Evolutionary conservation across 1,284 basidiomycete species (phyloP), one percentile per base, ranked within the genome.

Genomic region (Chalciporus sp.): DNA sequence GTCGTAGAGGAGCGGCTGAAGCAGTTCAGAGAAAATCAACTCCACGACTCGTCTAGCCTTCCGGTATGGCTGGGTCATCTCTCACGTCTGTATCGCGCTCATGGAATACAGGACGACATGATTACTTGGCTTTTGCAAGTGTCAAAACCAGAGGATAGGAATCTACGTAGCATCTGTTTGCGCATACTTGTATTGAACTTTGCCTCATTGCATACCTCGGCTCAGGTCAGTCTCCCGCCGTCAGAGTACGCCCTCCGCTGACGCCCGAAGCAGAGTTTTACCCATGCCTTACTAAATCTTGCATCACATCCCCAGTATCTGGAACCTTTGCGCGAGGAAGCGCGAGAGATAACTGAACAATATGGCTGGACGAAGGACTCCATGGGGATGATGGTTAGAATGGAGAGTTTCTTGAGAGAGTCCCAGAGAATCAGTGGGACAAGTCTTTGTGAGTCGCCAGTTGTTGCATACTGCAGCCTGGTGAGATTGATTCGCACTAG

Each of bases 121-220:
- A 63, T 81, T 10, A 69, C 70, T 20, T 79, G 78, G 77, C 61
- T 80, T n/a, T 69, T 79, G 60, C 73, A 74, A n/a, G 67, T 66
- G 16, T 71, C 72, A 12, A 58, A 57, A 47, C 69, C 61, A 29
- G 65, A 63, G 42, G 68, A 70, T 26, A 65, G 60, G 55, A 73
- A 63, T 44, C 61, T 69, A 45, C 68, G 57, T 23, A 68, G 64
- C 47, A 66, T 70, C 47, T 73, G 61, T 50, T 64, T 73, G 45
- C 70, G 77, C 31, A 69, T 80, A 51, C 66, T 81, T 23, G 60
- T 73, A 28, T 58, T 79, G 27, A 79, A 80, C 61, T 75, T 80
- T 55, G 73, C 74, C 10, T 69, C 75, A 3, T 62, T 77, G 48
- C 76, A 77, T 47, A 77, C 70, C 4, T 68, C 74, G 6, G 66